Base-by-base conservation (phyloP, 2,329 filamentous ascomycete species). In the Colletotrichum somersetense region DNA sequence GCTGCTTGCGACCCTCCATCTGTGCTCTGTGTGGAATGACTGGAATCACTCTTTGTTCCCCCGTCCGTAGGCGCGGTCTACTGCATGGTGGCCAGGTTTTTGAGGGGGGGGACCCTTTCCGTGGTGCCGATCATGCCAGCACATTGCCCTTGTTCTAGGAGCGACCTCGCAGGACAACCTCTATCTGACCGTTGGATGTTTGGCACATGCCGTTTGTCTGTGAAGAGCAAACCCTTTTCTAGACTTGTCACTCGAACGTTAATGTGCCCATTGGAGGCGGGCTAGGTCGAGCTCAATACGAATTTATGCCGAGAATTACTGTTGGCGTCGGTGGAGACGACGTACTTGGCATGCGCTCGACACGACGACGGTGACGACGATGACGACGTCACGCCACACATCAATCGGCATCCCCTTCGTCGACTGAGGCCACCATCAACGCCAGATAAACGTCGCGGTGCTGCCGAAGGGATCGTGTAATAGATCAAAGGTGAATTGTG, bases 141-240 rank as follows among this genome's bases (percentile, higher is more conserved):
- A 38, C n/a, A 38, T 26, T 26, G 35, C 55, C 35, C 35, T 57
- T 23, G 55, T 40, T 18, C 55, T 35, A n/a, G 7, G n/a, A 16
- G 18, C 35, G 35, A 8, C 55, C 55, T 42, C 35, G 20, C 35
- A 57, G n/a, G 55, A 57, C 55, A 35, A n/a, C 35, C 55, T 61
- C 20, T n/a, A 30, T 46, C 44, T 12, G 3, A 33, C 57, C 12
- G n/a, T 26, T 57, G 14, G 12, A 5, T 16, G 11, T 30, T 26
- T 23, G 16, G 33, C 2, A n/a, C n/a, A 42, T 57, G 20, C 11
- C n/a, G 20, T 16, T 18, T 16, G 6, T n/a, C 33, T 16, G 12
- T 46, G 23, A 46, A 44, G 57, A 57, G 35, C n/a, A 26, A 14
- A 8, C 7, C 35, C 35, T 8, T 4, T 6, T 18, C 12, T 14